Conservation (phyloP, 2,329 filamentous ascomycete species). For the Verticillium klebahnii region DNA sequence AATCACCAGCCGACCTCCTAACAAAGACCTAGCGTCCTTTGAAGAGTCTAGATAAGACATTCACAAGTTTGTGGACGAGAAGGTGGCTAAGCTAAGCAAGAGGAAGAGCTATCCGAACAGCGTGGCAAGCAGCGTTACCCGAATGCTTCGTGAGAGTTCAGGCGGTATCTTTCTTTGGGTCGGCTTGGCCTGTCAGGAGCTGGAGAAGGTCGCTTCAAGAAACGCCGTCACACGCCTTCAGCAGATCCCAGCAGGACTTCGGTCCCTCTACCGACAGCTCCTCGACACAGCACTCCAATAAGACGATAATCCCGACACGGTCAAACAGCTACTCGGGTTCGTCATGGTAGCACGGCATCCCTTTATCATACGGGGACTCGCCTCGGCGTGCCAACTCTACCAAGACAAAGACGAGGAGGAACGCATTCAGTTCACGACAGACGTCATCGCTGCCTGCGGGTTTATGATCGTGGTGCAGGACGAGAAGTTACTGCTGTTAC, state of each 20-base stretch:
- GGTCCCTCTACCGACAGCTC: not conserved
- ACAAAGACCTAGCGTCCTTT: conserved; percentile 17
- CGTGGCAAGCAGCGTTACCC: not conserved
- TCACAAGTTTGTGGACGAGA: not conserved
- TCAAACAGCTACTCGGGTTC: too few relatives aligned
- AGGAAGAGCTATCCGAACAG: not conserved
- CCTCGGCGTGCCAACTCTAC: not conserved
- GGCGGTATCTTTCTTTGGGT: not conserved
- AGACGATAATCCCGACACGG: too few relatives aligned
- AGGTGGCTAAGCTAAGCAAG: not conserved
- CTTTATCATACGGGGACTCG: not conserved
- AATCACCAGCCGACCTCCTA: conserved; percentile 15
- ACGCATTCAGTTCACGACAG: not conserved
- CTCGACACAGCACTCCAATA: too few relatives aligned
- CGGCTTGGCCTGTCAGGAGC: not conserved
- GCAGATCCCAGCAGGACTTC: conserved; percentile 1
- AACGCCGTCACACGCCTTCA: not conserved
- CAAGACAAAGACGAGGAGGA: not conserved
- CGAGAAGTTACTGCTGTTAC: conserved; percentile 1
- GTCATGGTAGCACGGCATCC: too few relatives aligned
- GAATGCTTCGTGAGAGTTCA: not conserved
- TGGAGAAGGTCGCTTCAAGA: not conserved
- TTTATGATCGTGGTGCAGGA: conserved; percentile 4
- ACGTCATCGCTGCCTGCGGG: not conserved
- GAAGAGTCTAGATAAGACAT: conserved; percentile 6